Base-by-base conservation (phyloP, 345 rosid genomes). In the Populus euphratica region DNA sequence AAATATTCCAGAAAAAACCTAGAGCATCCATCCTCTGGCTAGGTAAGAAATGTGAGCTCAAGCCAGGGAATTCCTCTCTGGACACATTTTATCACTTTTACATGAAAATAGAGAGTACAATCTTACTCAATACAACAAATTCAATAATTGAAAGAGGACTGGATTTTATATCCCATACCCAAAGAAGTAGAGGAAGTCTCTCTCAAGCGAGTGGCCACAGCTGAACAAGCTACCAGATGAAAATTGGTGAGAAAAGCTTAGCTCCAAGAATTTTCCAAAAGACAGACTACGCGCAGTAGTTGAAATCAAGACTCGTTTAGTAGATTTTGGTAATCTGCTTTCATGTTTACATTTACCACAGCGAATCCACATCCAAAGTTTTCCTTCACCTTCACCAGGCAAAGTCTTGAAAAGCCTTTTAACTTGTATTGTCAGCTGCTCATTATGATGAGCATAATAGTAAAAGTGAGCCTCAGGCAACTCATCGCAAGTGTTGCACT, bases 331-430 rank as follows among this genome's bases (percentile, higher is more conserved):
- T n/a, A 59, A 72, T 64, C 89, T 89, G 79, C 76, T 88, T 69
- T 79, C 85, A 77, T 81, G 74, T 78, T 84, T 88, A 82, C 99
- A 96, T 88, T 90, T 89, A 52, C 90, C 87, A 78, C 98, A 96
- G 38, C 93, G 75, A 82, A 97, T 88, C 99, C 99, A 96, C 99
- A 93, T 96, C 99, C 99, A 96, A 74, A 96, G 83, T 87, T 93
- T 93, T 79, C 93, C 93, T 82, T 89, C 85, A 44, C 75, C 86
- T 82, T 88, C 93, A 73, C 97, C 95, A 35, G 97, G 80, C 80
- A 93, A 86, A 75, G 47, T 36, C 76, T 86, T 89, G 33, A 86
- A 75, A 77, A 87, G 88, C 74, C 83, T 87, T 80, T 88, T 92
- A 80, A 90, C 91, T 85, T 79, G 88, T 81, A 96, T 87, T 16